Percentiles rank a stretch among this genome's conserved stretches.
These are phyloP conservation scores for Amoebophrya sp. DNA, from an alignment of 169 alveolate species.

Conservation along the genomic window DNA sequence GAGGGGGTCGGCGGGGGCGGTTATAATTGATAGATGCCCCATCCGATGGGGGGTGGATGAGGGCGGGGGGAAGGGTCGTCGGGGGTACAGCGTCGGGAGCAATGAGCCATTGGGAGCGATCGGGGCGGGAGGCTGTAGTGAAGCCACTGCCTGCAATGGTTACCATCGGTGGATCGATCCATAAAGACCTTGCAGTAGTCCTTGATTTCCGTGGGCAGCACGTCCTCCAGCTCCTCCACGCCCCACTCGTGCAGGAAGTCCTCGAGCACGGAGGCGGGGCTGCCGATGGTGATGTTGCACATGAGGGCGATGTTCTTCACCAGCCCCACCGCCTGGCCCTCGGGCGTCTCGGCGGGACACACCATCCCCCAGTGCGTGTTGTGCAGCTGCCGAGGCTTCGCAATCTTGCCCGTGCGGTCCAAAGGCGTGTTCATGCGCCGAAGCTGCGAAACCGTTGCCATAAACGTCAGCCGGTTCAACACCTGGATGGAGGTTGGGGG, in stretches of 20 bases:
- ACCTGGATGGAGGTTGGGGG: too few relatives aligned
- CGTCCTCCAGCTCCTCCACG: slow-evolving; percentile 35
- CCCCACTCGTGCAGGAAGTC: slow-evolving; percentile 60
- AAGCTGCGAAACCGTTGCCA: slow-evolving; percentile 94
- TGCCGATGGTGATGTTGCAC: slow-evolving; percentile 93
- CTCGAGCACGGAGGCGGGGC: slow-evolving; percentile 35
- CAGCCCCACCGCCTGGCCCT: slow-evolving; percentile 97
- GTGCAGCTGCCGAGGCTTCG: slow-evolving; percentile 98
- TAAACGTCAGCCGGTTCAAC: slow-evolving; percentile 92
- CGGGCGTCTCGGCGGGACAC: slow-evolving; percentile 99
- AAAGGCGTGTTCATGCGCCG: slow-evolving; percentile 98
- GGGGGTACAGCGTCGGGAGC: too few relatives aligned
- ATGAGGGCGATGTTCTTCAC: slow-evolving; percentile 97
- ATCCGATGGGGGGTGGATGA: too few relatives aligned
- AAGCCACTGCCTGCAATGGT: too few relatives aligned
- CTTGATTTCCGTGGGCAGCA: slow-evolving; percentile 45
- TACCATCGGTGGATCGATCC: too few relatives aligned
- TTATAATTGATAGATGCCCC: too few relatives aligned
- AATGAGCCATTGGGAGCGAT: too few relatives aligned
- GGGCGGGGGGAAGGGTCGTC: too few relatives aligned
- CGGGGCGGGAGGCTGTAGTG: too few relatives aligned
- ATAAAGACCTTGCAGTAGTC: slow-evolving; percentile 33
- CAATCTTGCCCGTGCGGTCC: slow-evolving; percentile 94
- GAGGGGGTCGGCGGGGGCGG: too few relatives aligned
- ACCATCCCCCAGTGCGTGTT: slow-evolving; percentile 99